Conservation (phyloP, 331 rosid species). For the Prunus yedoensis region DNA sequence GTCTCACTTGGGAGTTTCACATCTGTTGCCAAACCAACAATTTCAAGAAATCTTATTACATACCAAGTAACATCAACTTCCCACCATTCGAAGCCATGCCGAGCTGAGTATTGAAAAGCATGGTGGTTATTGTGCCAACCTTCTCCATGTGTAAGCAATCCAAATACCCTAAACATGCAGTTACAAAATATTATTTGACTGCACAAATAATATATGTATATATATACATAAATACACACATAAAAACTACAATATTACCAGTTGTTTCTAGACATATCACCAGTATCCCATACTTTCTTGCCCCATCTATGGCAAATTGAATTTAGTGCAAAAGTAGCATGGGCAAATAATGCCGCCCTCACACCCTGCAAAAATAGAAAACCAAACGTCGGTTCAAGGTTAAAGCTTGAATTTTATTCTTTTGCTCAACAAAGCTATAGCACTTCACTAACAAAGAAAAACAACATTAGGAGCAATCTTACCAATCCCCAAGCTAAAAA, state of each 20-base stretch:
- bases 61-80: conserved; percentile 53
- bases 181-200: background rate
- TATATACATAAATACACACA: background rate
- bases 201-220: too few species aligned
- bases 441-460: background rate
- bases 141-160: conserved; percentile 62
- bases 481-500: conserved; percentile 78
- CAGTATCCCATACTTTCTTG: conserved; percentile 54
- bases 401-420: background rate
- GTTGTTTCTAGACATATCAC: conserved; percentile 63
- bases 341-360: conserved; percentile 66
- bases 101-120: conserved; percentile 56
- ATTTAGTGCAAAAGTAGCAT: conserved; percentile 67
- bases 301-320: conserved; percentile 87
- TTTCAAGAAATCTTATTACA: conserved; percentile 29
- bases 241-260: conserved; percentile 34
- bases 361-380: conserved; percentile 42
- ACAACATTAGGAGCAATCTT: background rate
- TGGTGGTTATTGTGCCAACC: conserved; percentile 79
- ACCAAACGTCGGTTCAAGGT: background rate
- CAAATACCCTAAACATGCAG: conserved; percentile 49
- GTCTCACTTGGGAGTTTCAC: conserved; percentile 46
- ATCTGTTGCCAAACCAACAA: conserved; percentile 56
- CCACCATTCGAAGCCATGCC: conserved; percentile 80
- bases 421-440: too few species aligned